Percentiles rank a stretch among this genome's conserved stretches.
Conservation (phyloP, 192 early-diverging fungal genomes). For the Chytriomyces sp. region DNA sequence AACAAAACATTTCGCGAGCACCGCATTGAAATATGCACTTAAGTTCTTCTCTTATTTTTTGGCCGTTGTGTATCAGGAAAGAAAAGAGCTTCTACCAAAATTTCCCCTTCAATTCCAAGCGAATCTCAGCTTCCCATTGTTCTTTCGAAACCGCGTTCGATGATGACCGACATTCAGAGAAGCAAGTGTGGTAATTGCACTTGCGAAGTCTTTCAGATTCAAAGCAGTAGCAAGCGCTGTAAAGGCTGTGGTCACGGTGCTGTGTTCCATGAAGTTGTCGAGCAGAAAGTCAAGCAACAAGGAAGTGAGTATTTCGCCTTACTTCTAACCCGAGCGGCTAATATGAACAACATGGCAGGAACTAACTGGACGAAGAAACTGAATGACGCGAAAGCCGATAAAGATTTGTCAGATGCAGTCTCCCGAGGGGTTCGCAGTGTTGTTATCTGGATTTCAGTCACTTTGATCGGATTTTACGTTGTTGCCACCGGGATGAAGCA, state of each 20-base stretch:
- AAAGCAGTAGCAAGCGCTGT: slow-evolving; percentile 20
- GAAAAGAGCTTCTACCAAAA: too few species aligned
- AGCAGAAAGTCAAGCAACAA: neutral
- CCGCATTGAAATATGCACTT: too few species aligned
- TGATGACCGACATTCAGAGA: slow-evolving; percentile 6
- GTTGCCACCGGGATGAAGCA: neutral
- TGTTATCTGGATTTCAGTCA: neutral
- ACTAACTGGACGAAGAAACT: slow-evolving; percentile 24
- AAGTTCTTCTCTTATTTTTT: too few species aligned
- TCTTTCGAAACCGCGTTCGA: neutral
- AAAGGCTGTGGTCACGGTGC: slow-evolving; percentile 23
- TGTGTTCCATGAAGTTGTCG: slow-evolving; percentile 8
- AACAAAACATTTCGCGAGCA: too few species aligned
- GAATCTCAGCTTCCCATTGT: neutral
- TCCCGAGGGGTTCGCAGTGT: slow-evolving; percentile 21
- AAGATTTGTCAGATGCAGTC: slow-evolving; percentile 23
- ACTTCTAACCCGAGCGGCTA: neutral
- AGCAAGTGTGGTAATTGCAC: slow-evolving; percentile 22
- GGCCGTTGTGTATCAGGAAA: too few species aligned
- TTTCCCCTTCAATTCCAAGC: neutral
- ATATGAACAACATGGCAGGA: neutral
- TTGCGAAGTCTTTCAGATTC: slow-evolving; percentile 9
- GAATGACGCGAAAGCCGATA: slow-evolving; percentile 11
- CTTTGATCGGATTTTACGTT: neutral
- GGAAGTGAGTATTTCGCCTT: slow-evolving; percentile 9